Percentiles rank a stretch among this genome's conserved stretches.
phyloP scores from a whole-genome alignment of 345 rosid species.

The Gossypium raimondii region DNA sequence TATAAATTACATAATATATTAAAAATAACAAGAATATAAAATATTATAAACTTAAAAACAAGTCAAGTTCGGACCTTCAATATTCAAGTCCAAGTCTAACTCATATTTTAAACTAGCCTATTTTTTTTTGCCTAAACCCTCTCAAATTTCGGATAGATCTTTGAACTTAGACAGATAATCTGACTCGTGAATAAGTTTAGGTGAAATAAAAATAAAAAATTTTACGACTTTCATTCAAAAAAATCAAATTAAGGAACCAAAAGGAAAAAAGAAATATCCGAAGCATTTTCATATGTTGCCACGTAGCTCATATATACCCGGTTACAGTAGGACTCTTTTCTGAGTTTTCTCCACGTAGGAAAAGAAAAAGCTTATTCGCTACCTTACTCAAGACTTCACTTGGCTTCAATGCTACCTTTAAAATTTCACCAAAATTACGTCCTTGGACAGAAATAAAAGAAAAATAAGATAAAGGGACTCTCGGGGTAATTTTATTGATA shows the following conservation, averaged over 20 bases:
- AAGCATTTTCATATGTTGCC: neutral
- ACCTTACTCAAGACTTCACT: neutral
- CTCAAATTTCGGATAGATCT: fast-evolving
- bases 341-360: neutral
- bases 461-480: neutral
- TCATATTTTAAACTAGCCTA: fast-evolving
- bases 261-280: neutral
- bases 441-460: neutral
- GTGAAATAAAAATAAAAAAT: no score
- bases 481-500: no score
- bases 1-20: no score
- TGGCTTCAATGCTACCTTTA: neutral
- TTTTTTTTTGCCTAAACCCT: fast-evolving
- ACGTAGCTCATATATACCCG: neutral
- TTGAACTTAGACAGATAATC: no score
- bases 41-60: no score
- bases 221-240: no score
- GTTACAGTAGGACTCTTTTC: neutral
- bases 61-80: fast-evolving
- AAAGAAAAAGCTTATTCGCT: neutral
- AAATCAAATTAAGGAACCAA: neutral
- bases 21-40: no score
- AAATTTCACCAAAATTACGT: neutral
- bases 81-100: fast-evolving
- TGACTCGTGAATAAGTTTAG: no score